Base-by-base conservation (phyloP, 225 moss, liverwort and hornwort species). In the Marchantia paleacea region DNA sequence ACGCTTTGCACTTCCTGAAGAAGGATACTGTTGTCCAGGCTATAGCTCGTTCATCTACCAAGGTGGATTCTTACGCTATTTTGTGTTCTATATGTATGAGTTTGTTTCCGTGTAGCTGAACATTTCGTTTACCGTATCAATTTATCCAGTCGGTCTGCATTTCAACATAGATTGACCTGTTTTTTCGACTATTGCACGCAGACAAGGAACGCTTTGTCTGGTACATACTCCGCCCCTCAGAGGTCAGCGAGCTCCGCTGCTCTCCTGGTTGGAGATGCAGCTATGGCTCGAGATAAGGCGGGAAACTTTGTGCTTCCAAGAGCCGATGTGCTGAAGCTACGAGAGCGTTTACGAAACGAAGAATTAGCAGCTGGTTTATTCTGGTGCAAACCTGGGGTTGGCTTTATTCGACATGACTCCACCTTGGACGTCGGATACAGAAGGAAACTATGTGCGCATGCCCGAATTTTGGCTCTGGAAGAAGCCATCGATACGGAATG, bases 401-500 rank as follows among this genome's bases (percentile, higher is more conserved):
- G 89, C 20, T 90, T 89, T 81, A 85, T 89, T 31, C 86, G 90
- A 1, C 95, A 91, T 80, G 95, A 99, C 66, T 84, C 95, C 51
- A 87, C 90, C 13, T 78, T 91, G 65, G 95, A 94, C 76, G 89
- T 92, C 50, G 91, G 95, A 75, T 99, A 92, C 81, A 86, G 95
- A 87, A 92, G 97, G 83, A 99, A 99, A 87, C 82, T 99, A 70
- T 99, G 93, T 83, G 94, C 95, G 29, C 97, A 99, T 82, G 97
- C 97, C 7, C 88, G 97, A 68, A 99, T 99, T 66, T 75, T 99
- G 70, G 97, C 97, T 73, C 85, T 99, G 72, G 97, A 99, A 84
- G 97, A 99, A 84, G 95, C 97, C 66, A 99, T 99, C 84, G 97
- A 99, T 86, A 99, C 97, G 20, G 97, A 99, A 83, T 99, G 97